Evolutionary conservation across 495 filamentous ascomycete genomes (phyloP).

Genomic region (Bryoglossum gracile): DNA sequence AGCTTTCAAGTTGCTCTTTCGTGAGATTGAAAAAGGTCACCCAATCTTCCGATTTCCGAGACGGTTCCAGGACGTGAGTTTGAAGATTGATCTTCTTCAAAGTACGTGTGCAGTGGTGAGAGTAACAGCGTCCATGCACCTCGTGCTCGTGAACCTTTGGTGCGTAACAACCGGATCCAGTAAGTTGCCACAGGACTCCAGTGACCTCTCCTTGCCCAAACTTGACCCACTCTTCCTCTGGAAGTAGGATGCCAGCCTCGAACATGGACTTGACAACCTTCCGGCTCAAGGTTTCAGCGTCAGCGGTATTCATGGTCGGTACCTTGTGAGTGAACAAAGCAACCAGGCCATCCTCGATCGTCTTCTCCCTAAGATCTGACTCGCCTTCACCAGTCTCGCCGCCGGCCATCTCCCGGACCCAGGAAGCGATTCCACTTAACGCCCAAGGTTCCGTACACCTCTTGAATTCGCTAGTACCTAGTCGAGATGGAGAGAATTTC

Average conservation of each 20-base stretch:
- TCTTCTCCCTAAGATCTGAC: conserved; percentile 71
- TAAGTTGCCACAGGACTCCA: conserved; percentile 89
- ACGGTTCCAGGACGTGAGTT: conserved; percentile 58
- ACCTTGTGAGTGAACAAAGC: conserved; percentile 93
- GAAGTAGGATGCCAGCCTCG: conserved; percentile 65
- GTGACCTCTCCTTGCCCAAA: conserved; percentile 68
- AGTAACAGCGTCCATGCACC: conserved; percentile 76
- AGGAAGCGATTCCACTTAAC: conserved; percentile 75
- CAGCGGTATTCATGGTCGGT: conserved; percentile 96
- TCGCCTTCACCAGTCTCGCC: conserved; percentile 55
- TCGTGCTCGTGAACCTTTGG: conserved; percentile 71
- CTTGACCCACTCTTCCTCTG: conserved; percentile 97
- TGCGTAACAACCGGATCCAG: conserved; percentile 87
- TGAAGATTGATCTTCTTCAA: conserved; percentile 87
- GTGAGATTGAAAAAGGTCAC: conserved; percentile 82
- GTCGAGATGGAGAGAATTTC: conserved; percentile 81
- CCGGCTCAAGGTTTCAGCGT: conserved; percentile 81
- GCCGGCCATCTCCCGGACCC: conserved; percentile 83
- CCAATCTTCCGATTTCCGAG: conserved; percentile 75
- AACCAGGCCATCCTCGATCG: conserved; percentile 78
- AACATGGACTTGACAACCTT: conserved; percentile 79
- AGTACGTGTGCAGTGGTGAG: conserved; percentile 87
- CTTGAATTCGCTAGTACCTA: conserved; percentile 76
- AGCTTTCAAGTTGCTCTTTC: conserved; percentile 60
- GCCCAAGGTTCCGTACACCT: conserved; percentile 91